Evolutionary conservation across 2,329 filamentous ascomycete species (phyloP).

Genomic region (Ascochyta clinopodiicola): DNA sequence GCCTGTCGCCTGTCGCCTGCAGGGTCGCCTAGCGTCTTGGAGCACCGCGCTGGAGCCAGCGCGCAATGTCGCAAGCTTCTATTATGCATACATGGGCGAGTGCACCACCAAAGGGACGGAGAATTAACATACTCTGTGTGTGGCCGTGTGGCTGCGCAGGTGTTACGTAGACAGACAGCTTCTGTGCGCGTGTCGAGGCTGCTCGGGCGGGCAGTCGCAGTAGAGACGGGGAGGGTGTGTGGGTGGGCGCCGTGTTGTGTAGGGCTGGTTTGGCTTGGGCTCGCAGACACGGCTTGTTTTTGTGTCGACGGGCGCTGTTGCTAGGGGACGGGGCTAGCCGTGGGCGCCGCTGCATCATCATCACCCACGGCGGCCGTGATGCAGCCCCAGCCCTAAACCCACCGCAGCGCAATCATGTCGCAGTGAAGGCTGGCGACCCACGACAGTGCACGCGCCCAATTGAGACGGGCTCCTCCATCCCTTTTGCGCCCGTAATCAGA

Average conservation of each 20-base stretch:
- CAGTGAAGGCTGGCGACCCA: constrained; percentile 1
- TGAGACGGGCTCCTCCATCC: neutral
- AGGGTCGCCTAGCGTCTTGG: neutral
- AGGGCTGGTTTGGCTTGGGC: constrained; percentile 7
- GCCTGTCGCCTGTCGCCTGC: neutral
- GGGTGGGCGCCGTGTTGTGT: neutral
- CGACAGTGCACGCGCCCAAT: neutral
- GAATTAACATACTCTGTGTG: constrained; percentile 3
- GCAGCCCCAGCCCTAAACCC: neutral
- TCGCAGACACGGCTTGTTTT: constrained; percentile 11
- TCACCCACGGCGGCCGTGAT: neutral
- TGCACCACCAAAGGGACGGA: neutral
- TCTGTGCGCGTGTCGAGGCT: neutral
- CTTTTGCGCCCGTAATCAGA: neutral
- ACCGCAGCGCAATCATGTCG: constrained; percentile 2
- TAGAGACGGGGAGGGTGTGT: neutral
- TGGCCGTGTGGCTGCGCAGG: too few species aligned
- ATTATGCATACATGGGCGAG: neutral
- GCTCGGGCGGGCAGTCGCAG: neutral
- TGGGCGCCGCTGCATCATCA: constrained; percentile 5
- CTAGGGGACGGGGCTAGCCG: constrained; percentile 3
- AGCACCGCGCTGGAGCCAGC: neutral
- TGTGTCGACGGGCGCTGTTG: constrained; percentile 13
- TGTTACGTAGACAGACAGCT: neutral
- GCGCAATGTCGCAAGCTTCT: neutral